Conservation (phyloP, 805 yeast species). For the Tetrapisispora arboricola region DNA sequence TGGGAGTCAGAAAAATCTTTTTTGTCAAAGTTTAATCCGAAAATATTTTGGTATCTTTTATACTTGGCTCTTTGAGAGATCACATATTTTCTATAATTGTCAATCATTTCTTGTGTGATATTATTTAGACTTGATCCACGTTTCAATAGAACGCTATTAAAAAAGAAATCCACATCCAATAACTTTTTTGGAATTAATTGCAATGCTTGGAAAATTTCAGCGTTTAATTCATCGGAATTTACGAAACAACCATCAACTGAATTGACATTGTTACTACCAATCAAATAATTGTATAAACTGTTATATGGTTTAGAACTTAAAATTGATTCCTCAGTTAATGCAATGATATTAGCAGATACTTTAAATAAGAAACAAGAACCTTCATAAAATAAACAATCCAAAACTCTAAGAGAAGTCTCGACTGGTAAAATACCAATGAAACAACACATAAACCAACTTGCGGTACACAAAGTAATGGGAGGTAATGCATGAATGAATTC, state of each 20-base stretch:
- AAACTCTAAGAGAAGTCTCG: slow-evolving; percentile 76
- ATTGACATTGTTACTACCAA: background rate
- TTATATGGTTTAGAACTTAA: slow-evolving; percentile 14
- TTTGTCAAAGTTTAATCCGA: slow-evolving; percentile 2
- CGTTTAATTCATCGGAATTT: slow-evolving; percentile 32
- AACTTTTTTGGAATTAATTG: slow-evolving; percentile 71
- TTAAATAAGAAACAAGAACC: slow-evolving; percentile 81
- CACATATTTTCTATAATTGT: slow-evolving; percentile 68
- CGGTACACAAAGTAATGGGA: slow-evolving; percentile 84
- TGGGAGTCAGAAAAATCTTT: background rate
- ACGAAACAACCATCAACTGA: background rate
- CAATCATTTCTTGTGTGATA: slow-evolving; percentile 70
- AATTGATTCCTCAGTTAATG: slow-evolving; percentile 17
- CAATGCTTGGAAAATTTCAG: slow-evolving; percentile 69
- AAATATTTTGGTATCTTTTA: slow-evolving; percentile 1
- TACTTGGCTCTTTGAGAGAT: slow-evolving; percentile 39
- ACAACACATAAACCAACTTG: slow-evolving; percentile 96
- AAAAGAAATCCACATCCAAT: slow-evolving; percentile 55
- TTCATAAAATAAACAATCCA: slow-evolving; percentile 93
- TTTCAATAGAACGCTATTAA: slow-evolving; percentile 59
- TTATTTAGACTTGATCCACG: slow-evolving; percentile 61
- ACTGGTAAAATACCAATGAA: slow-evolving; percentile 85
- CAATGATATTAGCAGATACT: slow-evolving; percentile 68
- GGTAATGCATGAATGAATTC: slow-evolving; percentile 66
- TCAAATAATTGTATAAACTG: slow-evolving; percentile 3